phyloP scores from a whole-genome alignment of 2,329 filamentous ascomycete genomes.

The Colletotrichum camelliae region DNA sequence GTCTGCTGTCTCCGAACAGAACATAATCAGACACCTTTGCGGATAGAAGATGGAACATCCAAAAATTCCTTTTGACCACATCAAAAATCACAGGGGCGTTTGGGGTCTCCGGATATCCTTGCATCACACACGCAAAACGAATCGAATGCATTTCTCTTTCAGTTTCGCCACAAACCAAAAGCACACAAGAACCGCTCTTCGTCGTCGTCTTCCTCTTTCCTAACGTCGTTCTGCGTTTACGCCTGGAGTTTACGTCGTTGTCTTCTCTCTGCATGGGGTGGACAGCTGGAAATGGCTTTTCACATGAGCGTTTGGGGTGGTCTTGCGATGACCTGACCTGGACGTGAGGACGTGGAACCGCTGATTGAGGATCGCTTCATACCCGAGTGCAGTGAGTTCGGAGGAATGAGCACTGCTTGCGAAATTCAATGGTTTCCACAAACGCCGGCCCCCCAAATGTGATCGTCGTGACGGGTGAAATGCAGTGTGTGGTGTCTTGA shows the following conservation, averaged over 20 bases:
- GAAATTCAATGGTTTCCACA: constrained; percentile 64
- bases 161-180: constrained; percentile 38
- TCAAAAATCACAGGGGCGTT: constrained; percentile 64
- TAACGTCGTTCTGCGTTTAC: not conserved
- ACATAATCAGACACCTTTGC: constrained; percentile 55
- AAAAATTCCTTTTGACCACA: constrained; percentile 60
- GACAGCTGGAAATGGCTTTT: constrained; percentile 64
- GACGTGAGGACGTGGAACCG: constrained; percentile 67
- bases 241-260: constrained; percentile 19
- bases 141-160: constrained; percentile 36
- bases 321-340: constrained; percentile 37
- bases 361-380: constrained; percentile 69
- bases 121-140: constrained; percentile 53
- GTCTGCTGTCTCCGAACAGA: constrained; percentile 41
- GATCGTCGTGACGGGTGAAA: not conserved
- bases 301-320: constrained; percentile 58
- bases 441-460: not conserved
- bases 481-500: not conserved
- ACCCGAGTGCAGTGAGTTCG: constrained; percentile 57
- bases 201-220: not conserved
- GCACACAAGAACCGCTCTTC: constrained; percentile 26
- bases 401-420: constrained; percentile 58
- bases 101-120: constrained; percentile 81
- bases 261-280: constrained; percentile 53
- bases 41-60: constrained; percentile 76